phyloP scores from a whole-genome alignment of 805 yeast genomes.

The Yamadazyma paraphyllophila region DNA sequence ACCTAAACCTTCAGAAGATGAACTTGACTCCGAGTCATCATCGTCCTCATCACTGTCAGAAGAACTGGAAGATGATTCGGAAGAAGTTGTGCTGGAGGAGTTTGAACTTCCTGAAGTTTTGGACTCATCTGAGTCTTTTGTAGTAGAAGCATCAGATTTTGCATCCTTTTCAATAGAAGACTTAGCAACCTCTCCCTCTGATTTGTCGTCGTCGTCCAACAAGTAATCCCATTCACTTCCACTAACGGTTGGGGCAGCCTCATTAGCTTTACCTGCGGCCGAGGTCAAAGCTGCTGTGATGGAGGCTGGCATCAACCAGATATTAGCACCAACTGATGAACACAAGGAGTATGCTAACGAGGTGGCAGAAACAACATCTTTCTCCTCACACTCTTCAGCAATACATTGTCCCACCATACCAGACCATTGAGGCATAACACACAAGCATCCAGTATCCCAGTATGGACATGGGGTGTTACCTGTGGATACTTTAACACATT shows the following conservation, averaged over 20 bases:
- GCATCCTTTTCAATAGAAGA: not conserved
- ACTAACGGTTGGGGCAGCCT: slow-evolving; percentile 14
- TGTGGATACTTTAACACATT: slow-evolving; percentile 37
- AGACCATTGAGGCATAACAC: slow-evolving; percentile 48
- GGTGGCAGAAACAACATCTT: slow-evolving; percentile 38
- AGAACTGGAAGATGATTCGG: slow-evolving; percentile 4
- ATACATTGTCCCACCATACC: slow-evolving; percentile 44
- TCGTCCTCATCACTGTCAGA: not conserved
- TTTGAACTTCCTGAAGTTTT: not conserved
- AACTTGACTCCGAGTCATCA: not conserved
- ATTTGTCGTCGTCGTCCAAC: slow-evolving; percentile 1
- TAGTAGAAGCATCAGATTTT: not conserved
- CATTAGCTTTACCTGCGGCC: slow-evolving; percentile 24
- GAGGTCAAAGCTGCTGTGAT: slow-evolving; percentile 17
- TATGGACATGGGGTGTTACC: slow-evolving; percentile 50
- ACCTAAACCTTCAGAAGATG: not conserved
- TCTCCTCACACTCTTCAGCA: slow-evolving; percentile 36
- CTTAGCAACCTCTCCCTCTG: slow-evolving; percentile 4
- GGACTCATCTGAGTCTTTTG: not conserved
- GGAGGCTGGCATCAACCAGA: slow-evolving; percentile 35
- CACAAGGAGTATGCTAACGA: slow-evolving; percentile 43
- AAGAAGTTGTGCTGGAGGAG: slow-evolving; percentile 2
- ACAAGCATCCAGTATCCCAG: slow-evolving; percentile 52
- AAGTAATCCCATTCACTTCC: slow-evolving; percentile 10
- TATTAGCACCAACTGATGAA: slow-evolving; percentile 31